Evolutionary conservation across 768 basidiomycete species (phyloP).

Genomic region (Leucocoprinus birnbaumii): DNA sequence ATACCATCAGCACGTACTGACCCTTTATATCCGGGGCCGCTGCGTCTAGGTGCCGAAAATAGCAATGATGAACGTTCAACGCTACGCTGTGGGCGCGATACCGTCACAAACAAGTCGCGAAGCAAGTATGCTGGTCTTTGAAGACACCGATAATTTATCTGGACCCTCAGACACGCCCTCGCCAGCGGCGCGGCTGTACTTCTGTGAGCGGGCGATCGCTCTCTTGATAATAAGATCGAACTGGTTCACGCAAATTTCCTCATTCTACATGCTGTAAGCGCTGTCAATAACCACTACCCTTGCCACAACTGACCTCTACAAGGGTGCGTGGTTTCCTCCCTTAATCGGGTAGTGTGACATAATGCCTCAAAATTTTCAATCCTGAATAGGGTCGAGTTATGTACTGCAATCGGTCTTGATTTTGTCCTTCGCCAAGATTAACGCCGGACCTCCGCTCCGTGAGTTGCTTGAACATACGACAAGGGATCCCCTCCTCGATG

Average conservation of each 20-base stretch:
- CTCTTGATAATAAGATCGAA: conserved; percentile 3
- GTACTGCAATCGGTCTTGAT: background rate
- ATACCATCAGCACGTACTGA: background rate
- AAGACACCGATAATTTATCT: too few species aligned
- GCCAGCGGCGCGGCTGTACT: too few species aligned
- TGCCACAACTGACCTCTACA: background rate
- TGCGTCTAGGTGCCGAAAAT: too few species aligned
- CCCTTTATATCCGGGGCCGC: too few species aligned
- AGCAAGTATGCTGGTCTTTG: too few species aligned
- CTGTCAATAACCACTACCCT: conserved; percentile 1
- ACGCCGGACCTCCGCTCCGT: background rate
- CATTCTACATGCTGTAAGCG: conserved; percentile 9
- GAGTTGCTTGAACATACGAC: background rate
- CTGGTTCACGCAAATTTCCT: conserved; percentile 11
- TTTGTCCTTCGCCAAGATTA: background rate
- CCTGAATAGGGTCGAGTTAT: conserved; percentile 3
- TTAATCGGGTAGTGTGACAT: conserved; percentile 4
- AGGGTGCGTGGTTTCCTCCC: background rate
- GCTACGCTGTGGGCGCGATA: too few species aligned
- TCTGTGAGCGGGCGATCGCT: background rate
- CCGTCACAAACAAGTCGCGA: too few species aligned
- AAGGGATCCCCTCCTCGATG: background rate
- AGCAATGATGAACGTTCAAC: too few species aligned
- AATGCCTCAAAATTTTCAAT: conserved; percentile 8
- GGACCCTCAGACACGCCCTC: too few species aligned